These are phyloP conservation scores for Dendrobium nobile DNA, from an alignment of 106 monocot genomes.

Conservation along the genomic window DNA sequence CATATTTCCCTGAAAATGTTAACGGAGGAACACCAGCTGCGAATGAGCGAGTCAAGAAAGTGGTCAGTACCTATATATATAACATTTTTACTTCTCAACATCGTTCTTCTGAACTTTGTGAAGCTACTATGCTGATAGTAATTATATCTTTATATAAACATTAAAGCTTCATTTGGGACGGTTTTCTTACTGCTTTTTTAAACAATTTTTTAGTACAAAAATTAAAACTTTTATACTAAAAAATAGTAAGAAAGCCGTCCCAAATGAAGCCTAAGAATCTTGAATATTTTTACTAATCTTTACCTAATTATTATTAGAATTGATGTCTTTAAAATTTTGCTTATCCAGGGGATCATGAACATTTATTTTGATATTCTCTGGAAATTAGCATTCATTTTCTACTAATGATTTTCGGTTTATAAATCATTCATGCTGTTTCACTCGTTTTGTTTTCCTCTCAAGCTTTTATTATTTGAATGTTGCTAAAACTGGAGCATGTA, in stretches of 20 bases:
- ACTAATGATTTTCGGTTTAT: background rate
- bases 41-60: constrained; percentile 94
- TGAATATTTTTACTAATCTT: background rate
- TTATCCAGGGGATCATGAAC: background rate
- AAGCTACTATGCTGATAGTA: background rate
- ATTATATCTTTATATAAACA: background rate
- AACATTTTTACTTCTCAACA: background rate
- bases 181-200: too few relatives aligned
- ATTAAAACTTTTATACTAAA: too few relatives aligned
- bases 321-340: background rate
- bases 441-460: background rate
- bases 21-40: constrained; percentile 82
- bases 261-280: background rate
- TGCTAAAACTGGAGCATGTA: background rate
- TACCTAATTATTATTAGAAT: background rate
- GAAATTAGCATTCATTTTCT: background rate
- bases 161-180: background rate
- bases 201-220: too few relatives aligned
- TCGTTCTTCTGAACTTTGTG: background rate
- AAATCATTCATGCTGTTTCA: background rate
- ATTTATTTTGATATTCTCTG: background rate
- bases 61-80: constrained; percentile 37
- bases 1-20: constrained; percentile 87
- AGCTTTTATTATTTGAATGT: background rate
- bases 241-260: too few relatives aligned